Evolutionary conservation across 2,329 filamentous ascomycete genomes (phyloP).

Genomic region (Arthrobotrys pseudoclavata): DNA sequence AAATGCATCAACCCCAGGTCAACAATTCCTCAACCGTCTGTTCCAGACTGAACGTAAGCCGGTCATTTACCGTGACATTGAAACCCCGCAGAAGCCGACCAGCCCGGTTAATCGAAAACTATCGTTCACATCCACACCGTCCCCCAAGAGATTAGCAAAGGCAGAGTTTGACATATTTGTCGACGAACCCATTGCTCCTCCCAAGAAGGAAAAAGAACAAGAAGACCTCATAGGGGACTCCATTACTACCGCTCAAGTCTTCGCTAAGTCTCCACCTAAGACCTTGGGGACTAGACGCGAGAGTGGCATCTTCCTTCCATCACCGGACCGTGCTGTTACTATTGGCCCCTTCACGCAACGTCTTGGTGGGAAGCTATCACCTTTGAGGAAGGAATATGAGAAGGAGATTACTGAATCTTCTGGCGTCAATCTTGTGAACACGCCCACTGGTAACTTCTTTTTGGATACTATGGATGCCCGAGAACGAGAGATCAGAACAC

Average conservation of each 20-base stretch:
- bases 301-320: constrained; percentile 45
- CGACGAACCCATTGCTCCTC: constrained; percentile 5
- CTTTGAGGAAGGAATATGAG: constrained; percentile 45
- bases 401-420: constrained; percentile 36
- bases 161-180: constrained; percentile 57
- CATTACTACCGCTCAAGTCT: constrained; percentile 50
- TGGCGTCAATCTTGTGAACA: constrained; percentile 24
- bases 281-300: constrained; percentile 48
- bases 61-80: not conserved
- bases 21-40: constrained; percentile 1
- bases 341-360: constrained; percentile 50
- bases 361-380: constrained; percentile 33
- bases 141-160: constrained; percentile 22
- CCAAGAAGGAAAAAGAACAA: not conserved
- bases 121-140: not conserved
- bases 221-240: constrained; percentile 29
- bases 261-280: constrained; percentile 47
- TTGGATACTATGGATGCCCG: constrained; percentile 41
- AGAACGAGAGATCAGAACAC: constrained; percentile 34
- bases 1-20: not conserved
- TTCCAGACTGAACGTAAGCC: constrained; percentile 25
- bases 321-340: constrained; percentile 48
- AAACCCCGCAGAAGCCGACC: not conserved
- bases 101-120: constrained; percentile 42
- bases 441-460: constrained; percentile 49